These are phyloP conservation scores for Candida neerlandica DNA, from an alignment of 1,139 yeast species.

Conservation along the genomic window DNA sequence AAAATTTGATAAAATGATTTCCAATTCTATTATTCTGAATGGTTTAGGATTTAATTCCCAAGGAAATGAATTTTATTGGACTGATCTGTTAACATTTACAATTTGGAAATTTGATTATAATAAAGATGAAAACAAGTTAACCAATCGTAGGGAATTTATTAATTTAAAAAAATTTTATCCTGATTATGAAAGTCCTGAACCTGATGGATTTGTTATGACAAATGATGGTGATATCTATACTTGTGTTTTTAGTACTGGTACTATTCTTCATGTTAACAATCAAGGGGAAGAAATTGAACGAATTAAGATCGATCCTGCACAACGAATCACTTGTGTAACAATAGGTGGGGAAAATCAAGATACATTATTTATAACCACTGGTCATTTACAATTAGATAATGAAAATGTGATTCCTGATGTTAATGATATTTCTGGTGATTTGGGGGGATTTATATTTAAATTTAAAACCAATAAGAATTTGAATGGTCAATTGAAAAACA, in stretches of 20 bases:
- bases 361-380: constrained; percentile 71
- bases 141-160: constrained; percentile 48
- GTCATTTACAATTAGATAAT: constrained; percentile 45
- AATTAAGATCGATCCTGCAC: constrained; percentile 57
- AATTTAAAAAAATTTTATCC: constrained; percentile 35
- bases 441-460: constrained; percentile 51
- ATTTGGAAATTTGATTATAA: constrained; percentile 69
- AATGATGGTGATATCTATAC: constrained; percentile 63
- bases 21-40: constrained; percentile 58
- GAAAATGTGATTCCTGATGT: constrained; percentile 32
- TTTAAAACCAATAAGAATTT: constrained; percentile 23
- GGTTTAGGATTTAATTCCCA: constrained; percentile 74
- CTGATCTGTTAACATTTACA: constrained; percentile 64
- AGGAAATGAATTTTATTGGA: constrained; percentile 60
- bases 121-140: constrained; percentile 41
- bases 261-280: constrained; percentile 55
- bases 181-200: constrained; percentile 49
- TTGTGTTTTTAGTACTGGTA: constrained; percentile 65
- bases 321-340: constrained; percentile 67
- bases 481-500: constrained; percentile 30
- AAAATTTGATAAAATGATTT: constrained; percentile 33
- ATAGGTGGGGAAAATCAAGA: constrained; percentile 65
- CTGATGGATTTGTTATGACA: constrained; percentile 80
- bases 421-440: constrained; percentile 29
- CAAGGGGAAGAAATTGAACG: constrained; percentile 55